These are phyloP conservation scores for Daldinia bambusicola DNA, from an alignment of 495 filamentous ascomycete genomes.

Conservation along the genomic window DNA sequence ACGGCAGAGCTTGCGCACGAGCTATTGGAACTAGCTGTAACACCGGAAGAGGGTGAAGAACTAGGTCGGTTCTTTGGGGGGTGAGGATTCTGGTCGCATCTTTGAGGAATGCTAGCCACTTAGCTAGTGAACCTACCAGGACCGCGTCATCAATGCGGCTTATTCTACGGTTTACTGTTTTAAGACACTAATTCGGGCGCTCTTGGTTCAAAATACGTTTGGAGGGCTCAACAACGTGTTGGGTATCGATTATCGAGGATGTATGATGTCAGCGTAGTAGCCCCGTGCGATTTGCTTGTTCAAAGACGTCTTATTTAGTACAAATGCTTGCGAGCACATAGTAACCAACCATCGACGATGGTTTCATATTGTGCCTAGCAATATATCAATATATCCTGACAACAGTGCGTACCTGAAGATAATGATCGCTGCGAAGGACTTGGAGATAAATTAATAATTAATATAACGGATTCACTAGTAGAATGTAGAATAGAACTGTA, in stretches of 20 bases:
- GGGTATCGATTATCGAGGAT: not conserved
- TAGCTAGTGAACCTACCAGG: not conserved
- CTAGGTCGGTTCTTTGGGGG: conserved; percentile 55
- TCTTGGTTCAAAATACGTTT: not conserved
- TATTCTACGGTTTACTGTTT: not conserved
- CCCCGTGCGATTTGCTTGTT: not conserved
- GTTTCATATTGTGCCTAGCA: too few relatives aligned
- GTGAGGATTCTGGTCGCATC: conserved; percentile 24
- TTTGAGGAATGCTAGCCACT: conserved; percentile 11
- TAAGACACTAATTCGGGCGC: not conserved
- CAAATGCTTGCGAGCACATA: too few relatives aligned
- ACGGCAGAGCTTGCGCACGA: conserved; percentile 61
- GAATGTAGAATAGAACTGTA: too few relatives aligned
- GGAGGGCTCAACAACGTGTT: not conserved
- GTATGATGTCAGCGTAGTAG: not conserved
- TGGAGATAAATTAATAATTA: too few relatives aligned
- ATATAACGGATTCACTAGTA: too few relatives aligned
- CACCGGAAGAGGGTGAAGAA: conserved; percentile 56
- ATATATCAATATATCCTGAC: too few relatives aligned
- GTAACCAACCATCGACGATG: too few relatives aligned
- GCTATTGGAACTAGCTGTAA: conserved; percentile 58
- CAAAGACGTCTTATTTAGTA: not conserved
- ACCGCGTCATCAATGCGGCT: not conserved
- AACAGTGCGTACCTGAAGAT: too few relatives aligned
- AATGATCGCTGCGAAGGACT: too few relatives aligned